Conservation (phyloP, 176 grass and related monocot genomes). For the Cocos nucifera region DNA sequence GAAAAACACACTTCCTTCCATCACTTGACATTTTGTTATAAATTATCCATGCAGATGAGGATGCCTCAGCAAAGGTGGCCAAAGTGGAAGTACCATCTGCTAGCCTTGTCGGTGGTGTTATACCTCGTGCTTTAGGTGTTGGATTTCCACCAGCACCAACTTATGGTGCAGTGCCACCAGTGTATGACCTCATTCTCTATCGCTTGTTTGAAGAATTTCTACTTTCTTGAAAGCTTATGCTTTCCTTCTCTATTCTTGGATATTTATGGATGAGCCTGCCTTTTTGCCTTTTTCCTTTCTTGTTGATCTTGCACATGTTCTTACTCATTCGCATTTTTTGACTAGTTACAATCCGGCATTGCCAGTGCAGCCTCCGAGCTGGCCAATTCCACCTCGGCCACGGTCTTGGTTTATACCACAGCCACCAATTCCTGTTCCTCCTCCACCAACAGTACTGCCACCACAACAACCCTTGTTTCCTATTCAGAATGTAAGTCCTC, state of each 20-base stretch:
- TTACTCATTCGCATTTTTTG: slow-evolving; percentile 7
- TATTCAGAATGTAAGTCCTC: slow-evolving; percentile 65
- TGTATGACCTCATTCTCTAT: slow-evolving; percentile 41
- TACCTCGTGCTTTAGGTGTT: slow-evolving; percentile 49
- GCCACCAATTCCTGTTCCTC: slow-evolving; percentile 36
- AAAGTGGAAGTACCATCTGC: slow-evolving; percentile 67
- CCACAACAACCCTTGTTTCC: slow-evolving; percentile 66
- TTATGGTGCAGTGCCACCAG: slow-evolving; percentile 54
- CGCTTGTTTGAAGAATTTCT: no score
- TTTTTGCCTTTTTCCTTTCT: not conserved
- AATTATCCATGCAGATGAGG: slow-evolving; percentile 56
- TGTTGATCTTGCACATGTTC: not conserved
- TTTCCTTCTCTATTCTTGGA: no score
- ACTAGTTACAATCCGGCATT: slow-evolving; percentile 82
- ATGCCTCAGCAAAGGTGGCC: slow-evolving; percentile 51
- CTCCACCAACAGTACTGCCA: slow-evolving; percentile 23
- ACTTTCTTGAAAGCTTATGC: no score
- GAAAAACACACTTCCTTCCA: no score
- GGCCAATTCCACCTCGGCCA: slow-evolving; percentile 33
- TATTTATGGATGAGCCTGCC: no score
- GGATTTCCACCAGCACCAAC: slow-evolving; percentile 44
- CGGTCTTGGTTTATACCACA: slow-evolving; percentile 73
- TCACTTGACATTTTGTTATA: no score
- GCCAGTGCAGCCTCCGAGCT: slow-evolving; percentile 40
- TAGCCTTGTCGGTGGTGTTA: slow-evolving; percentile 30